Evolutionary conservation across 192 early-diverging fungal species (phyloP).

Genomic region (Coemansia furcata): DNA sequence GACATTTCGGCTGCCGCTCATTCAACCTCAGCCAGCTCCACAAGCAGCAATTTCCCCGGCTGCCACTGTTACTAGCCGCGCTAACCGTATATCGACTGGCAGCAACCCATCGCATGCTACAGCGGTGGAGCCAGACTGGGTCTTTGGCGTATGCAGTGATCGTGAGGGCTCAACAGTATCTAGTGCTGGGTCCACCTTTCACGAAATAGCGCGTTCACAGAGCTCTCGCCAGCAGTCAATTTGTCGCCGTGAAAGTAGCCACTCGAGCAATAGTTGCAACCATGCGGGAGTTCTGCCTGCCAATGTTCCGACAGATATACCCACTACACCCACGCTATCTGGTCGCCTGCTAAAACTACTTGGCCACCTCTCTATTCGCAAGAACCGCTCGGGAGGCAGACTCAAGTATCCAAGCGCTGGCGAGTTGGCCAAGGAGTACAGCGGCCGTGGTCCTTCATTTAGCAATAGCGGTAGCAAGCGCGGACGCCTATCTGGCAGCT

Average conservation of each 20-base stretch:
- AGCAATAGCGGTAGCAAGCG: background rate
- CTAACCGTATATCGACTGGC: constrained; percentile 1
- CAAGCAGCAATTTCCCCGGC: background rate
- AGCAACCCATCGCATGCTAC: constrained; percentile 21
- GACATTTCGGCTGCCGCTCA: background rate
- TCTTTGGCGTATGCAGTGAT: background rate
- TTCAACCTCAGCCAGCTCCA: background rate
- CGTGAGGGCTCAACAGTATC: constrained; percentile 15
- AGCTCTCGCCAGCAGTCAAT: background rate
- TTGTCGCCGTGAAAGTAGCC: background rate
- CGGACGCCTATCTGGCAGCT: background rate
- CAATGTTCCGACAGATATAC: background rate
- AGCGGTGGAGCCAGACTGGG: constrained; percentile 10
- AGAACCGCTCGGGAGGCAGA: constrained; percentile 4
- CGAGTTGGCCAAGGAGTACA: background rate
- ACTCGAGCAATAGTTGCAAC: constrained; percentile 1
- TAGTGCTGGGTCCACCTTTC: constrained; percentile 19
- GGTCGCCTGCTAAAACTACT: constrained; percentile 6
- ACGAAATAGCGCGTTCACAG: constrained; percentile 3
- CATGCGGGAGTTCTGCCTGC: background rate
- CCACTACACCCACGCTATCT: background rate
- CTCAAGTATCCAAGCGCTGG: background rate
- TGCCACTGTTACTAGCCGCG: background rate
- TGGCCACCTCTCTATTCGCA: constrained; percentile 7
- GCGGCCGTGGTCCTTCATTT: constrained; percentile 11